phyloP scores from a whole-genome alignment of 495 filamentous ascomycete genomes.

The Ramalina peruviana region DNA sequence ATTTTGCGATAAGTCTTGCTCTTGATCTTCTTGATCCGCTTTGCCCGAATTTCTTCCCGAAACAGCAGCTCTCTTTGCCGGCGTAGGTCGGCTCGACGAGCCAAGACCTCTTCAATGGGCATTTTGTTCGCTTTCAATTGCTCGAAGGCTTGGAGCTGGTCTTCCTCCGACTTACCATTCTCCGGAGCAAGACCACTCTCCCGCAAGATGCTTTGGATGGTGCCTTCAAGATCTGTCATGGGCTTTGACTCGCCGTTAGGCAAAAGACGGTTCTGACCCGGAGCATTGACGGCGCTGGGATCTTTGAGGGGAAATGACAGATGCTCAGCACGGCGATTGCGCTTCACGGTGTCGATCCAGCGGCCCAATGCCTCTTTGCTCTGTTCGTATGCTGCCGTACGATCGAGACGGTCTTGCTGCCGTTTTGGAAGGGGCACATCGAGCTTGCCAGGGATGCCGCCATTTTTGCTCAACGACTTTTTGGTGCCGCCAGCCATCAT shows the following conservation, averaged over 20 bases:
- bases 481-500: constrained; percentile 32
- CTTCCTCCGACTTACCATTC: constrained; percentile 47
- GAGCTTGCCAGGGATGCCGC: constrained; percentile 55
- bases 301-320: constrained; percentile 79
- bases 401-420: constrained; percentile 77
- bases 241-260: constrained; percentile 44
- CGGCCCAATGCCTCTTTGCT: constrained; percentile 79
- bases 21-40: constrained; percentile 97
- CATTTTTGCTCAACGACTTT: constrained; percentile 29
- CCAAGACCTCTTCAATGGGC: constrained; percentile 57
- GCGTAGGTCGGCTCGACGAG: constrained; percentile 59
- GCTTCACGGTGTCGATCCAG: constrained; percentile 90
- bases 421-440: constrained; percentile 76
- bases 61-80: constrained; percentile 74
- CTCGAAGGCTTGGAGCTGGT: constrained; percentile 53
- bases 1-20: constrained; percentile 84
- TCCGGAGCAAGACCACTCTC: constrained; percentile 62
- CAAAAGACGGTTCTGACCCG: constrained; percentile 37
- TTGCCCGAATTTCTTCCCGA: constrained; percentile 76
- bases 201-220: constrained; percentile 74
- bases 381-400: constrained; percentile 74
- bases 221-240: constrained; percentile 65
- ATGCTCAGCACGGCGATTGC: constrained; percentile 84
- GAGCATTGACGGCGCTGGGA: constrained; percentile 35
- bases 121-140: constrained; percentile 51